phyloP scores from a whole-genome alignment of 208 protist genomes.

The Leishmania mexicana region DNA sequence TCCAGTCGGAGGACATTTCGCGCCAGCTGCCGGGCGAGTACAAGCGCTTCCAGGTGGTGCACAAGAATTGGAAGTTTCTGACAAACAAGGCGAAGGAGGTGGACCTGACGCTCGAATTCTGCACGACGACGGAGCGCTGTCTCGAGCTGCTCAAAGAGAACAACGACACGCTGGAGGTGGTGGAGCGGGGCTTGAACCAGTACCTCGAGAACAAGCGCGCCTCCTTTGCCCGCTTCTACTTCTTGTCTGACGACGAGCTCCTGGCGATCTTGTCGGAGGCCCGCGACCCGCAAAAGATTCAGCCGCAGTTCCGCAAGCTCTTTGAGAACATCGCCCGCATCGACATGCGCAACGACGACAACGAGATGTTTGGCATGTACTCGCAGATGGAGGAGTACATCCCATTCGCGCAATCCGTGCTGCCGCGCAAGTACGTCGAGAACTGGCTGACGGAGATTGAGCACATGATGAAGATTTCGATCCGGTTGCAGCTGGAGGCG shows the following conservation, averaged over 20 bases:
- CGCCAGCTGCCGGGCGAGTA: conserved; percentile 94
- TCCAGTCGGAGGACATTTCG: conserved; percentile 96
- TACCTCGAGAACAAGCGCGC: conserved; percentile 97
- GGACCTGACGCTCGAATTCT: conserved; percentile 85
- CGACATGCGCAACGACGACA: conserved; percentile 86
- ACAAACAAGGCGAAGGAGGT: conserved; percentile 85
- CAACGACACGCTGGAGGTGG: conserved; percentile 94
- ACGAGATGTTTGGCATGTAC: conserved; percentile 96
- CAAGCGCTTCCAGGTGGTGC: conserved; percentile 94
- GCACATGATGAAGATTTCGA: conserved; percentile 93
- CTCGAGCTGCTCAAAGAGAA: conserved; percentile 91
- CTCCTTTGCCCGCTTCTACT: conserved; percentile 95
- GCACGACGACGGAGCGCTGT: conserved; percentile 75
- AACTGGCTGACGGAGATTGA: conserved; percentile 98
- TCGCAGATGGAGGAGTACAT: conserved; percentile 96
- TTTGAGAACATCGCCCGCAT: conserved; percentile 96
- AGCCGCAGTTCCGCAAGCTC: conserved; percentile 96
- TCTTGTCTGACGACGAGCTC: conserved; percentile 93
- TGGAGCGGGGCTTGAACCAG: conserved; percentile 96
- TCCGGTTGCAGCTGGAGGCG: conserved; percentile 87
- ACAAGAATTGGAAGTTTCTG: conserved; percentile 95
- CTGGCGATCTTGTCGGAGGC: conserved; percentile 96
- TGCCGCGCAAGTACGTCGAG: conserved; percentile 96
- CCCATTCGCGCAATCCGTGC: conserved; percentile 90
- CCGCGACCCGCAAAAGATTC: conserved; percentile 94